phyloP scores from a whole-genome alignment of 139 green algal species.

The Zygnema cylindricum region DNA sequence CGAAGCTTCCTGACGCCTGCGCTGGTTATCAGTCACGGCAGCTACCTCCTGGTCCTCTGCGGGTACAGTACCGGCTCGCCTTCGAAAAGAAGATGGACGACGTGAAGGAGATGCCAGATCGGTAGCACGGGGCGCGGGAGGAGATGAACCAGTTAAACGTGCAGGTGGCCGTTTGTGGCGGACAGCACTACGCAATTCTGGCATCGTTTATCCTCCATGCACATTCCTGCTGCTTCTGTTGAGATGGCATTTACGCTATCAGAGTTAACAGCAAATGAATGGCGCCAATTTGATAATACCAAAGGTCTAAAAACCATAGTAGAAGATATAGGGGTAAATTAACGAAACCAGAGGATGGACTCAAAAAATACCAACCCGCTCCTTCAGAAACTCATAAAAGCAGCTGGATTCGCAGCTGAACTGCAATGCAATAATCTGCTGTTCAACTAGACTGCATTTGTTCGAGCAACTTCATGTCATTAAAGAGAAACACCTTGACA shows the following conservation, averaged over 20 bases:
- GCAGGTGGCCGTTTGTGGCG: conserved; percentile 41
- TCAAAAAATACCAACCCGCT: too few relatives aligned
- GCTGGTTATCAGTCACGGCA: conserved; percentile 26
- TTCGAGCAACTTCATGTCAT: too few relatives aligned
- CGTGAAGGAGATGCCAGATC: conserved; percentile 23
- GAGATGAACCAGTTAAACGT: conserved; percentile 17
- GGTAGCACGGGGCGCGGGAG: background rate
- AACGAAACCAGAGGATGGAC: too few relatives aligned
- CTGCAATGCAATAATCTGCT: too few relatives aligned
- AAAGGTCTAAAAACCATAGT: background rate
- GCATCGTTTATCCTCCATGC: conserved; percentile 58
- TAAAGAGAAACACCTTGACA: too few relatives aligned
- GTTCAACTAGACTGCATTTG: too few relatives aligned
- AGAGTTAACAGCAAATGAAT: background rate
- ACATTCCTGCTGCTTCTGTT: conserved; percentile 25
- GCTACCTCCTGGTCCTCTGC: background rate
- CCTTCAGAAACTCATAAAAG: too few relatives aligned
- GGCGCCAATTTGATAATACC: background rate
- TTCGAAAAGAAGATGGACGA: conserved; percentile 8
- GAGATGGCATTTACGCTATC: background rate
- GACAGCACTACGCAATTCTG: conserved; percentile 48
- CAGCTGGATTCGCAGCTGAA: too few relatives aligned
- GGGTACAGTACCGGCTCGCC: background rate
- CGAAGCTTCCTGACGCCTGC: background rate
- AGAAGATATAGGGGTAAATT: too few relatives aligned